Evolutionary conservation across 2,329 filamentous ascomycete genomes (phyloP).

Genomic region (Lasiodiplodia theobromae): DNA sequence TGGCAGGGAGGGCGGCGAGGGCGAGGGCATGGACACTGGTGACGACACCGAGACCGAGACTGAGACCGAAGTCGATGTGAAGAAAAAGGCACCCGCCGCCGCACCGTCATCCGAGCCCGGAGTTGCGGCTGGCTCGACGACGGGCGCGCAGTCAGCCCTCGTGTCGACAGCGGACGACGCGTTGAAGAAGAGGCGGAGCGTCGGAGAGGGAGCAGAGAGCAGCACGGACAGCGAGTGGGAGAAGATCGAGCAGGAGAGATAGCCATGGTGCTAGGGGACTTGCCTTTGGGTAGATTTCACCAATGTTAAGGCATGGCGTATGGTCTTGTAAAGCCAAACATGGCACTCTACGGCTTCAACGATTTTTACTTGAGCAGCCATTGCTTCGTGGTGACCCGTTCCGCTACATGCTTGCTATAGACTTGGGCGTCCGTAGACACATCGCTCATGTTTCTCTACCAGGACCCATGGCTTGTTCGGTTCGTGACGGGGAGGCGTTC

Average conservation of each 20-base stretch:
- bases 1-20: conserved; percentile 43
- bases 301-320: conserved; percentile 5
- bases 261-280: conserved; percentile 2
- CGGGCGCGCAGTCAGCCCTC: conserved; percentile 41
- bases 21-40: conserved; percentile 51
- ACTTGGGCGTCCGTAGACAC: background rate
- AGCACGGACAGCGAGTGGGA: conserved; percentile 99
- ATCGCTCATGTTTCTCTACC: background rate
- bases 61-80: conserved; percentile 41
- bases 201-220: conserved; percentile 60
- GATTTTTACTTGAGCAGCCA: background rate
- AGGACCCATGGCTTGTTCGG: background rate
- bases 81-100: background rate
- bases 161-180: conserved; percentile 44
- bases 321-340: background rate
- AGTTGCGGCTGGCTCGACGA: conserved; percentile 34
- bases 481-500: background rate
- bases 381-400: background rate
- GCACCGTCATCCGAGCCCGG: conserved; percentile 34
- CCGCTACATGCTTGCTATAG: background rate
- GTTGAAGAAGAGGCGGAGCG: conserved; percentile 54
- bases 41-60: conserved; percentile 55
- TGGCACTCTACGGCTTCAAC: conserved; percentile 1
- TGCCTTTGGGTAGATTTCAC: conserved; percentile 15
- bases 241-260: conserved; percentile 72